phyloP scores from a whole-genome alignment of 306 rosid genomes.

The Dryas octopetala region DNA sequence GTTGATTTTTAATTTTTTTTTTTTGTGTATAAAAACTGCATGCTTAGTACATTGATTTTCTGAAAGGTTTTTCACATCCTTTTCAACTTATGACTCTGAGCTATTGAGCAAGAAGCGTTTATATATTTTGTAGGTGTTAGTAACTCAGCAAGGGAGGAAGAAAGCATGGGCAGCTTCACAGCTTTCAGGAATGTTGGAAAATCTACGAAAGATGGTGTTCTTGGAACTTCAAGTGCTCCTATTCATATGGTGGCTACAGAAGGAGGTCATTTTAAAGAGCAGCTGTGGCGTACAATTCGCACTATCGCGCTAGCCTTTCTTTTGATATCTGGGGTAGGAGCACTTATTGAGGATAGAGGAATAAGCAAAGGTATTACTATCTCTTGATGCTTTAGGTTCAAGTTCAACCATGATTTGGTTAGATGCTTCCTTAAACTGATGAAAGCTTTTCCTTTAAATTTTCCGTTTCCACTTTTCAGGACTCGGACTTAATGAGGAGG shows the following conservation, averaged over 20 bases:
- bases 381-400: slow-evolving; percentile 18
- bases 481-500: slow-evolving; percentile 63
- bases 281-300: slow-evolving; percentile 71
- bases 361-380: slow-evolving; percentile 66
- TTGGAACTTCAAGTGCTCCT: slow-evolving; percentile 78
- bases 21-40: neutral
- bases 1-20: neutral
- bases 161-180: slow-evolving; percentile 48
- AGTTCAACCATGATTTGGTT: neutral
- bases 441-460: slow-evolving; percentile 10
- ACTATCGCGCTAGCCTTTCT: slow-evolving; percentile 60
- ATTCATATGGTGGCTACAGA: slow-evolving; percentile 70
- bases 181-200: slow-evolving; percentile 61
- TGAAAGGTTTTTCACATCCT: neutral
- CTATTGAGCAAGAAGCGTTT: slow-evolving; percentile 17
- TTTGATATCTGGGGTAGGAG: slow-evolving; percentile 71
- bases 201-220: slow-evolving; percentile 54
- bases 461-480: slow-evolving; percentile 38
- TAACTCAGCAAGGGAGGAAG: slow-evolving; percentile 52
- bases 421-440: slow-evolving; percentile 13
- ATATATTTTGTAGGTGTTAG: slow-evolving; percentile 54
- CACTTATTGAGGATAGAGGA: slow-evolving; percentile 75
- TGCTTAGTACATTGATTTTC: neutral
- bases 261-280: slow-evolving; percentile 71
- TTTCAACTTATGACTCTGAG: slow-evolving; percentile 2